Evolutionary conservation across 495 filamentous ascomycete species (phyloP).

Genomic region (Lepraria neglecta): DNA sequence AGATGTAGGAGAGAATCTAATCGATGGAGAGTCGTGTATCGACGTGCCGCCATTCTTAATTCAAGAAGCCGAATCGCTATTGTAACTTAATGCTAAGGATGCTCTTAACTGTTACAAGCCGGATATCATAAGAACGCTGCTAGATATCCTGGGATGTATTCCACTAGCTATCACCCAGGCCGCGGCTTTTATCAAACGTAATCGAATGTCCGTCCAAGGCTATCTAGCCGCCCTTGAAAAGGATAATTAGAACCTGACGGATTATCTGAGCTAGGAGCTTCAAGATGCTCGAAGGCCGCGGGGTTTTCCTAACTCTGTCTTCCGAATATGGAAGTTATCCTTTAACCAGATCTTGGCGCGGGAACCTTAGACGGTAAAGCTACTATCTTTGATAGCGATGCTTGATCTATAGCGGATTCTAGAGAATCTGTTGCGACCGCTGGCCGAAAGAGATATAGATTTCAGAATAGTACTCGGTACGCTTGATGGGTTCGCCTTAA

Average conservation of each 20-base stretch:
- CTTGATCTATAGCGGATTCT: background rate
- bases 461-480: background rate
- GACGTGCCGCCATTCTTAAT: background rate
- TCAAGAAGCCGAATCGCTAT: background rate
- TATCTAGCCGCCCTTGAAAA: constrained; percentile 5
- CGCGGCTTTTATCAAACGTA: no score
- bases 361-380: background rate
- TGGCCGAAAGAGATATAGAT: background rate
- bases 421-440: background rate
- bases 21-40: background rate
- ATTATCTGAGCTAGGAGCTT: constrained; percentile 2
- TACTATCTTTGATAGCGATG: background rate
- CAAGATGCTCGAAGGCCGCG: background rate
- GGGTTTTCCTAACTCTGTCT: constrained; percentile 1
- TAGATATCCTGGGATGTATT: background rate
- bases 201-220: background rate
- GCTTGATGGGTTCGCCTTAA: background rate
- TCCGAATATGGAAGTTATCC: constrained; percentile 3
- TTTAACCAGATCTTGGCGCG: background rate
- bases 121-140: background rate
- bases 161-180: no score
- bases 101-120: background rate
- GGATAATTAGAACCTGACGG: background rate
- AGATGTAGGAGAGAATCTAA: background rate
- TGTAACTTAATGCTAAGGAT: background rate